These are phyloP conservation scores for Entomortierella chlamydospora DNA, from an alignment of 192 early-diverging fungal species.

Conservation along the genomic window DNA sequence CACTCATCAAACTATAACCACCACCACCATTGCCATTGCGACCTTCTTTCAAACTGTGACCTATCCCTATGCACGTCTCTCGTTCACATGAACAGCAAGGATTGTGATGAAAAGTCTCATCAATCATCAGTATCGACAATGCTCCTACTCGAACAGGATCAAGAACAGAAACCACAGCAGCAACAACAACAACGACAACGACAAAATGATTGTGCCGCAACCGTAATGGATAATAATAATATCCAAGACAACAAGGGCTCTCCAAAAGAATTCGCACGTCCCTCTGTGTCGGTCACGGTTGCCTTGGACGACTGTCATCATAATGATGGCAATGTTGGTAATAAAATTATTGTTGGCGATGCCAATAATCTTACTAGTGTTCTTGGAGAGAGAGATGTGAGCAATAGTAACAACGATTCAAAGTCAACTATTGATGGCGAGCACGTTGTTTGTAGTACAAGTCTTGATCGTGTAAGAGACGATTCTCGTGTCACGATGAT, in stretches of 20 bases:
- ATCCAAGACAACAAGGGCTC: no score
- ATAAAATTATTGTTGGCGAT: not conserved
- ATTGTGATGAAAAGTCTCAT: not conserved
- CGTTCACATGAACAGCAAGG: conserved; percentile 2
- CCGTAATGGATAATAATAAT: no score
- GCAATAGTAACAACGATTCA: not conserved
- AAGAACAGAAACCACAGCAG: not conserved
- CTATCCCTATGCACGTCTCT: conserved; percentile 8
- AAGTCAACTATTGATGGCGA: not conserved
- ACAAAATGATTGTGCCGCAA: no score
- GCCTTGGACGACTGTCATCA: not conserved
- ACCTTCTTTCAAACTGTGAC: not conserved
- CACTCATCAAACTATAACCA: no score
- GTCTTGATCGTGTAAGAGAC: not conserved
- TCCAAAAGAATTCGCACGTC: no score
- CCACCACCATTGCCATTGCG: no score
- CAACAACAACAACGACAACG: not conserved
- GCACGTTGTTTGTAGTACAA: not conserved
- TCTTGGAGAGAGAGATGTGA: not conserved
- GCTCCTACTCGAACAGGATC: not conserved
- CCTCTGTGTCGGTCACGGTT: no score
- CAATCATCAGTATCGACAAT: conserved; percentile 1
- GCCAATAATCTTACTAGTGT: not conserved
- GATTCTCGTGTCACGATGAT: not conserved
- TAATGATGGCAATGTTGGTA: not conserved